A percentile compares a stretch with the other conserved stretches of the same genome.
Evolutionary conservation across 108 stramenopile species (phyloP).

Genomic region (Nitzschia sp.): DNA sequence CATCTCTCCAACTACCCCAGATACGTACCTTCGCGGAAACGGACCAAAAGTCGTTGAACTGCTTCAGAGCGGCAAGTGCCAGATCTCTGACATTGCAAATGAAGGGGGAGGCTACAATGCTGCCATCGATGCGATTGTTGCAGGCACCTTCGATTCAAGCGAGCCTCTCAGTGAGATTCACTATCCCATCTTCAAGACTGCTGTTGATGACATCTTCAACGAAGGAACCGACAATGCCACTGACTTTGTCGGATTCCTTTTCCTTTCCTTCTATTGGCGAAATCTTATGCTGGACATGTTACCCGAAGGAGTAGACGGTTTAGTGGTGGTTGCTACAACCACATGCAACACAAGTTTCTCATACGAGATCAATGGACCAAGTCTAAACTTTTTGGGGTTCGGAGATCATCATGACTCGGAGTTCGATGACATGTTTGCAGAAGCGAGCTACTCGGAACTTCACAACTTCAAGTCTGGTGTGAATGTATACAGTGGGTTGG

Average conservation of each 20-base stretch:
- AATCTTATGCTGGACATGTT: conserved; percentile 33
- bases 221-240: not conserved
- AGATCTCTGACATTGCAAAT: not conserved
- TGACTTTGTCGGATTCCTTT: conserved; percentile 31
- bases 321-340: conserved; percentile 40
- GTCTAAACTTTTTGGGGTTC: conserved; percentile 35
- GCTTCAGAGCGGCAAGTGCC: not conserved
- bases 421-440: conserved; percentile 19
- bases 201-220: conserved; percentile 5
- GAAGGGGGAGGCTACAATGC: not conserved
- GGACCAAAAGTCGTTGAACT: not conserved
- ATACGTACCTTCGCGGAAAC: conserved; percentile 36
- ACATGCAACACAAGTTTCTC: conserved; percentile 35
- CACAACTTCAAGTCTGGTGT: not conserved
- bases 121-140: conserved; percentile 12
- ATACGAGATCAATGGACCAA: conserved; percentile 40
- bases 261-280: conserved; percentile 46
- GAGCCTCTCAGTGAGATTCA: conserved; percentile 36
- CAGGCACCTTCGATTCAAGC: conserved; percentile 29
- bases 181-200: conserved; percentile 44
- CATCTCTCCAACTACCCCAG: too few species aligned
- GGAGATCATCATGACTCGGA: conserved; percentile 49
- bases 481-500: conserved; percentile 14
- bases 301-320: conserved; percentile 43
- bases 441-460: not conserved